Base-by-base conservation (phyloP, 2,329 filamentous ascomycete species). In the Exophiala xenobiotica region DNA sequence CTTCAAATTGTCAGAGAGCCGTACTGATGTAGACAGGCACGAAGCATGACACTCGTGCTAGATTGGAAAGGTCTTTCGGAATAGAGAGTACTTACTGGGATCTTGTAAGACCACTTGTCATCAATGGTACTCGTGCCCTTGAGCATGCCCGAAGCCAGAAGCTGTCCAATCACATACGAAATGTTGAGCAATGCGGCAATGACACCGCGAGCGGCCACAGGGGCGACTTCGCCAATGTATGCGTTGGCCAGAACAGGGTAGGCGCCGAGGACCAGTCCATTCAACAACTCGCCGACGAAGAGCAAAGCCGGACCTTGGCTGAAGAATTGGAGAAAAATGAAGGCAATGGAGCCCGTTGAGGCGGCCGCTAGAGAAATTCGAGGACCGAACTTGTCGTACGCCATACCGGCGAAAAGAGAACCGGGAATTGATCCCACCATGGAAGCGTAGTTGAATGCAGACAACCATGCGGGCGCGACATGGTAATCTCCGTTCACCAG, bases 401-500 rank as follows among this genome's bases (percentile, higher is more conserved):
- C 59, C 14, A 59, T 20, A 4, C 63, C 65, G 3, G 64, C 64
- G 5, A 59, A 58, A 39, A 74, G 63, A 3, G 70, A 68, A n/a
- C 72, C 72, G 4, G 74, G 54, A 27, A 74, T 68, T 56, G 74
- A 71, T 2, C 73, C 73, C 42, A 75, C 69, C 1, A 71, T 71
- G 48, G 65, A 70, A 12, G 71, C 71, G 68, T 73, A 72, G 62
- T 76, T 82, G 11, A 85, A 68, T 12, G 79, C 81, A 7, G 81
- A 75, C 63, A 85, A 81, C 81, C 81, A 85, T 2, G 71, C 65
- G 1, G 81, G 78, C 3, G 81, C 51, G 79, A 76, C 27, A 12
- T 31, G 27, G 27, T 31, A 31, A 12, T 31, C 27, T n/a, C 27
- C 27, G 14, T 31, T 31, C 11, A 31, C 27, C 11, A 31, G 27